Evolutionary conservation across 345 rosid species (phyloP).

Genomic region (Sonneratia alba): DNA sequence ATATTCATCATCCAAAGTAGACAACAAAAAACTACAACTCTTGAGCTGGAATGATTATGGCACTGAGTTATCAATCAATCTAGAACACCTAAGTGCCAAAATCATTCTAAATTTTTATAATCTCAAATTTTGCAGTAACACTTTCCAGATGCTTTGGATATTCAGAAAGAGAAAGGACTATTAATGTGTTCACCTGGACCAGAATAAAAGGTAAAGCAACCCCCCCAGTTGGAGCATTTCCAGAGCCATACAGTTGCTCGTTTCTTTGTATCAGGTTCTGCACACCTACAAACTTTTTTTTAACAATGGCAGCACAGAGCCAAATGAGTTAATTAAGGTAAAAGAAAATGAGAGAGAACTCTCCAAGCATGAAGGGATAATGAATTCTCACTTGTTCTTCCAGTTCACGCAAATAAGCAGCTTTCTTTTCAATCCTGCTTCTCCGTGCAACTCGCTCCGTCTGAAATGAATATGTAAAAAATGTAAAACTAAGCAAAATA

Average conservation of each 20-base stretch:
- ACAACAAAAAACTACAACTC: too few relatives aligned
- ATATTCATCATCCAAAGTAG: too few relatives aligned
- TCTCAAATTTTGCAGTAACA: neutral
- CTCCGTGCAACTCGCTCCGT: constrained; percentile 56
- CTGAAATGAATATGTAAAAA: constrained; percentile 25
- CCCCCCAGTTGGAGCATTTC: constrained; percentile 73
- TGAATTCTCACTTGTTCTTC: constrained; percentile 76
- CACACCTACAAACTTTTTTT: constrained; percentile 66
- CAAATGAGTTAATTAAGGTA: neutral
- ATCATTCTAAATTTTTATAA: neutral
- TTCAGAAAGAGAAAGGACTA: neutral
- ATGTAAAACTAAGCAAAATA: neutral
- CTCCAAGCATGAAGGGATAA: neutral
- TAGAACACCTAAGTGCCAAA: neutral
- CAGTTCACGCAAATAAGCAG: constrained; percentile 76
- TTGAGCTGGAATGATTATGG: too few relatives aligned
- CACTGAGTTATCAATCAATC: neutral
- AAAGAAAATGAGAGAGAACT: neutral
- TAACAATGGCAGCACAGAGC: constrained; percentile 7
- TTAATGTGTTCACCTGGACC: constrained; percentile 65
- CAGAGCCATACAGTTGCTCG: constrained; percentile 71
- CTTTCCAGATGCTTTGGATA: neutral
- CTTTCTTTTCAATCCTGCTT: constrained; percentile 83
- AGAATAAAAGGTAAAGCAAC: constrained; percentile 95
- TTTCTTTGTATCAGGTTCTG: constrained; percentile 77